Conservation (phyloP, 306 rosid species). For the Myrica gale region DNA sequence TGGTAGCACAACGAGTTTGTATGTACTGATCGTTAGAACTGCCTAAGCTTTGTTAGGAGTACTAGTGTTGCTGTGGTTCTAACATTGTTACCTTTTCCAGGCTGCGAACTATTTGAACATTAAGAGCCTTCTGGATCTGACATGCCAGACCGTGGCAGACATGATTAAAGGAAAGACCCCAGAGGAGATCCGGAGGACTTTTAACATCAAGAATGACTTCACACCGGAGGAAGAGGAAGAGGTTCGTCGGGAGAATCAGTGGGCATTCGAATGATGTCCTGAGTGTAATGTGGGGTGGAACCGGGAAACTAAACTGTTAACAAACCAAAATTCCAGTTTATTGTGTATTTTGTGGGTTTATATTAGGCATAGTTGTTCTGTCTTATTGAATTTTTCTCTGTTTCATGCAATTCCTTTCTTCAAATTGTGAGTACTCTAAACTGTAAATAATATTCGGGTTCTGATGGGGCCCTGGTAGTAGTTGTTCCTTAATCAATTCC, state of each 20-base stretch:
- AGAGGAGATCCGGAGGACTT: constrained; percentile 72
- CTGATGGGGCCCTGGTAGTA: constrained; percentile 25
- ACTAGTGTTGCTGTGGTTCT: neutral
- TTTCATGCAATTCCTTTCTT: constrained; percentile 17
- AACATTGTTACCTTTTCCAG: constrained; percentile 26
- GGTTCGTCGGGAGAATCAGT: constrained; percentile 76
- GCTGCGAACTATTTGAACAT: constrained; percentile 84
- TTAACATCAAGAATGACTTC: constrained; percentile 74
- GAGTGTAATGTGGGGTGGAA: neutral
- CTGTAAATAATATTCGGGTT: constrained; percentile 45
- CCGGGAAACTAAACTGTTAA: neutral
- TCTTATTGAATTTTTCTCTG: constrained; percentile 23
- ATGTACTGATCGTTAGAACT: neutral
- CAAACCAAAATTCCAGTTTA: neutral
- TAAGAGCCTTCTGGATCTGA: constrained; percentile 69
- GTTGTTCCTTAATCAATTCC: constrained; percentile 21
- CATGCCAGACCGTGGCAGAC: constrained; percentile 76
- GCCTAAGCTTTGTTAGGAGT: neutral
- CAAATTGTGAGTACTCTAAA: constrained; percentile 29
- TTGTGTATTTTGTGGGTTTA: constrained; percentile 22
- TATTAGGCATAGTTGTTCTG: constrained; percentile 22
- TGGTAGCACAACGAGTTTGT: neutral
- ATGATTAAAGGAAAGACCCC: constrained; percentile 86
- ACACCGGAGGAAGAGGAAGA: constrained; percentile 79
- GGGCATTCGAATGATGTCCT: constrained; percentile 67